Base-by-base conservation (phyloP, 805 yeast genomes). In the Starmera amethionina region DNA sequence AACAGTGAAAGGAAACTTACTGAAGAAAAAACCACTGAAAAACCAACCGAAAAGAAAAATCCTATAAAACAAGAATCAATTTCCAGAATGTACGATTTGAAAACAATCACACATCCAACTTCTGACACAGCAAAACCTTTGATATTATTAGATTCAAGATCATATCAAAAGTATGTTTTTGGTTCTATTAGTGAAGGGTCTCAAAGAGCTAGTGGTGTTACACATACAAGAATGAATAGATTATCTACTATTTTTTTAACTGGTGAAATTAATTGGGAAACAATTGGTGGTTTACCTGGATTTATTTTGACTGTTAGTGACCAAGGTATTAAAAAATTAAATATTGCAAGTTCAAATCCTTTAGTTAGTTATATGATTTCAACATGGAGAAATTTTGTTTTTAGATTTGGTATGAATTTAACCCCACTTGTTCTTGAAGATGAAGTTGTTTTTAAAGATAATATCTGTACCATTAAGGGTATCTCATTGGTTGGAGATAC, bases 201-300 rank as follows among this genome's bases (percentile, higher is more conserved):
- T 1, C 98, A 90, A 57, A 65, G 98, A 51, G 63, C 74, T 4
- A 60, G 86, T 39, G 73, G 75, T 43, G 87, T 82, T 46, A 68
- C 73, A 46, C 74, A 75, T 35, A 55, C 79, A 22, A 68, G 71
- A 36, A 59, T 83, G 12, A 68, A 79, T 2, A 79, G 74, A 45
- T 59, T 86, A 29, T 68, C 73, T 37, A 74, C 77, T 31, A 64
- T 90, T 4, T 89, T 85, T 51, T 53, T 93, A 5, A 79, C 96
- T 0, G 98, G 98, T 3, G 65, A 64, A n/a, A 45, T 84, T 10
- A 60, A 72, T 40, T 90, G 96, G 96, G 58, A 71, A 6, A 70
- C 80, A n/a, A 63, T 87, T 3, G 86, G 95, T n/a, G 98, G 98
- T 0, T 59, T 90, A 7, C 97, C 97, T 0, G 98, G 98, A 0